Conservation (phyloP, 768 basidiomycete genomes). For the Lanmaoa rubissima region DNA sequence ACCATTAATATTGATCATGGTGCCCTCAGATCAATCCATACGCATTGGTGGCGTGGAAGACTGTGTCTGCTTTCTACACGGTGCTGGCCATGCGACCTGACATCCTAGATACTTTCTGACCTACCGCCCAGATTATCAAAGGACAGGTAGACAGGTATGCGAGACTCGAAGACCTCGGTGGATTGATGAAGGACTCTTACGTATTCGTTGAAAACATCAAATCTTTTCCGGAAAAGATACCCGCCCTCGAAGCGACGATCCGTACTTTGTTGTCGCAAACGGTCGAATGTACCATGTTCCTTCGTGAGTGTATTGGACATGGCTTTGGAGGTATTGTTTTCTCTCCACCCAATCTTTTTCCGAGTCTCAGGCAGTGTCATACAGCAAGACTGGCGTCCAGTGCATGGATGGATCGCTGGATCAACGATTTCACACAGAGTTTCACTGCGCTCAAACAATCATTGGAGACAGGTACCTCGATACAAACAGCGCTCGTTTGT, state of each 20-base stretch:
- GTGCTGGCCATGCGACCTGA: constrained; percentile 2
- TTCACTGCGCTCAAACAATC: constrained; percentile 28
- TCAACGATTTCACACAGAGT: constrained; percentile 18
- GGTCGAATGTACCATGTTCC: constrained; percentile 36
- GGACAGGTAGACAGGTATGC: constrained; percentile 28
- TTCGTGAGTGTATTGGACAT: constrained; percentile 35
- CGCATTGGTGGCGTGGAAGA: constrained; percentile 29
- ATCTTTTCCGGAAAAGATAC: constrained; percentile 28
- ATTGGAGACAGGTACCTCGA: constrained; percentile 22
- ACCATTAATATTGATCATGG: neutral
- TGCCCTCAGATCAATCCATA: constrained; percentile 25
- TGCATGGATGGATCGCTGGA: constrained; percentile 21
- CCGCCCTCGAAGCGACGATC: constrained; percentile 28
- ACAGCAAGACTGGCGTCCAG: constrained; percentile 19
- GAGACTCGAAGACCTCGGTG: constrained; percentile 26
- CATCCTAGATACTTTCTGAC: constrained; percentile 7
- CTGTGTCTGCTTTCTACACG: constrained; percentile 27
- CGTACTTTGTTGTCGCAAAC: constrained; percentile 31
- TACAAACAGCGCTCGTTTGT: constrained; percentile 27
- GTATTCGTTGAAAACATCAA: constrained; percentile 31
- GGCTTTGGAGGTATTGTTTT: constrained; percentile 33
- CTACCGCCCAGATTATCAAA: constrained; percentile 22
- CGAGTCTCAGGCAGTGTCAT: constrained; percentile 3
- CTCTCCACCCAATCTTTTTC: neutral
- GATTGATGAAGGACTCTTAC: constrained; percentile 33